These are phyloP conservation scores for Fusarium austroafricanum DNA, from an alignment of 2,329 filamentous ascomycete genomes.

Conservation along the genomic window DNA sequence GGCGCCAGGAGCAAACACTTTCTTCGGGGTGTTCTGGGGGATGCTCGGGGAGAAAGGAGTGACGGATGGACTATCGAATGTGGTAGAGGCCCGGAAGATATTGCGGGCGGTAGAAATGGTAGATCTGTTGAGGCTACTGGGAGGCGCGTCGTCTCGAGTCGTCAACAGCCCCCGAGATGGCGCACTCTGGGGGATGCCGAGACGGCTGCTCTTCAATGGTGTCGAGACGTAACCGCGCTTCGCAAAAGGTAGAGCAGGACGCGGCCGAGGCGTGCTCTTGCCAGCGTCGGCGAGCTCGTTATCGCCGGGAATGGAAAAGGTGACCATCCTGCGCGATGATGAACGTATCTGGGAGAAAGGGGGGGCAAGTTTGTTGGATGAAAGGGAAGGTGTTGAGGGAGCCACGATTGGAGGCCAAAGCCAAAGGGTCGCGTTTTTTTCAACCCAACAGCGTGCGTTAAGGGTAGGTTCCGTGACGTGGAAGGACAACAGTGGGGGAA, in stretches of 20 bases:
- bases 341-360: conserved; percentile 3
- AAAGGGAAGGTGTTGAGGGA: conserved; percentile 22
- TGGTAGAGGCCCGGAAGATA: conserved; percentile 56
- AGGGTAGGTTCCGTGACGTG: conserved; percentile 16
- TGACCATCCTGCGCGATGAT: conserved; percentile 50
- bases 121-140: conserved; percentile 53
- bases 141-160: conserved; percentile 51
- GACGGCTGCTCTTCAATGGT: conserved; percentile 51
- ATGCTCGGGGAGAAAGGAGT: conserved; percentile 59
- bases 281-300: conserved; percentile 47
- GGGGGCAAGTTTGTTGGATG: conserved; percentile 15
- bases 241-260: conserved; percentile 57
- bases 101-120: conserved; percentile 54
- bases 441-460: conserved; percentile 7
- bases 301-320: conserved; percentile 54
- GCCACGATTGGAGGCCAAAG: conserved; percentile 21
- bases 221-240: conserved; percentile 57
- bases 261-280: conserved; percentile 54
- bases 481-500: conserved; percentile 12
- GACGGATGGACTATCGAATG: conserved; percentile 49
- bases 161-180: conserved; percentile 52
- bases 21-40: conserved; percentile 59
- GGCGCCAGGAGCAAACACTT: conserved; percentile 59
- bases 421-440: conserved; percentile 34
- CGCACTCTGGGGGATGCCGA: conserved; percentile 54